Percentiles rank a stretch among this genome's conserved stretches.
phyloP scores from a whole-genome alignment of 768 basidiomycete species.

The Mycena polygramma region DNA sequence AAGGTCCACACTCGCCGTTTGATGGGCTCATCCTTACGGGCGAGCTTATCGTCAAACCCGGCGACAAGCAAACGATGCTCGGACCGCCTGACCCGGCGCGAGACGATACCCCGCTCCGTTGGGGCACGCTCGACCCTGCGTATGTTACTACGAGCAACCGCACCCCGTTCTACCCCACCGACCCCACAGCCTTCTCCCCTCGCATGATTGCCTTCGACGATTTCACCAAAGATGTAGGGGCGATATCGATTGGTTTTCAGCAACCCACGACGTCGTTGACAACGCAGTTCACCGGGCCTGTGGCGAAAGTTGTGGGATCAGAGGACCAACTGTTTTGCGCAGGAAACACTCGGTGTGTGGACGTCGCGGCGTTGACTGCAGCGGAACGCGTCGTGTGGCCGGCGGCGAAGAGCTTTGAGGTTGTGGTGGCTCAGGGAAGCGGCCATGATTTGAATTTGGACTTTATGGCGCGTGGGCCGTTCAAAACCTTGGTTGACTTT shows the following conservation, averaged over 20 bases:
- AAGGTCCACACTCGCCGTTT: no score
- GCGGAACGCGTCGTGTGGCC: conserved; percentile 1
- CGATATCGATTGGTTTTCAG: not conserved
- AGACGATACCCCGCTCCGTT: no score
- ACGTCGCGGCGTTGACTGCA: conserved; percentile 14
- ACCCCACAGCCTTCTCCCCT: no score
- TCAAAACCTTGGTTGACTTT: conserved; percentile 7
- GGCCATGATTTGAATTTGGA: conserved; percentile 19
- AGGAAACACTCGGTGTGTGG: not conserved
- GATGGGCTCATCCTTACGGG: no score
- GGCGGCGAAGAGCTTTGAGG: conserved; percentile 8
- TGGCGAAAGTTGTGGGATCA: conserved; percentile 9
- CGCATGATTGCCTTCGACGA: no score
- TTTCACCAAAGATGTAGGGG: conserved; percentile 1
- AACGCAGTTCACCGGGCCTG: conserved; percentile 1
- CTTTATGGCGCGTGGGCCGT: conserved; percentile 8
- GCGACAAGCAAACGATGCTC: no score
- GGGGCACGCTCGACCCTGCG: no score
- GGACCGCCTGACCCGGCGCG: no score
- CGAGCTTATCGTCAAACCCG: no score
- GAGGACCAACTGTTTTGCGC: conserved; percentile 18
- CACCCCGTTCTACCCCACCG: no score
- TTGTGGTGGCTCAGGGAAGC: conserved; percentile 4
- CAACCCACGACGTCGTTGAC: not conserved
- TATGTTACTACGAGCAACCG: no score